These are phyloP conservation scores for Trichophaea hybrida DNA, from an alignment of 2,329 filamentous ascomycete genomes.

Conservation along the genomic window DNA sequence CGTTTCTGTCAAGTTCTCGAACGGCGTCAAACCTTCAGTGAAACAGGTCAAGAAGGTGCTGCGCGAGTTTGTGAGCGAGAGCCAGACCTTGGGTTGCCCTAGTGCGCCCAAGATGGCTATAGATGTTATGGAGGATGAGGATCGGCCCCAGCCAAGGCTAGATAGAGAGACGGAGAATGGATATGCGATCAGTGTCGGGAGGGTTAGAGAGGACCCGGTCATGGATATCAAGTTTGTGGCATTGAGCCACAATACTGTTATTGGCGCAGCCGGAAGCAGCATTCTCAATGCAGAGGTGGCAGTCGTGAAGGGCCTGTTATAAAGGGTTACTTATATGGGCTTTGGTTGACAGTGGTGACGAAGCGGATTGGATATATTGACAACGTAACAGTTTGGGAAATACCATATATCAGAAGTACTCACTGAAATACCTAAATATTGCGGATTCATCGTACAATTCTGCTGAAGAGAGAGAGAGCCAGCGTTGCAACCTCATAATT, in stretches of 20 bases:
- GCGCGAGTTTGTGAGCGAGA: constrained; percentile 67
- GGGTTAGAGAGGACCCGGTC: constrained; percentile 73
- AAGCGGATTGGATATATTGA: too few relatives aligned
- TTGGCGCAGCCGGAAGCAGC: constrained; percentile 89
- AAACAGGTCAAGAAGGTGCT: constrained; percentile 67
- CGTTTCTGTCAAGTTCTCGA: constrained; percentile 67
- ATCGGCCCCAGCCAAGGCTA: constrained; percentile 79
- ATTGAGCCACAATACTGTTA: constrained; percentile 80
- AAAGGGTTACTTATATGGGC: constrained; percentile 22
- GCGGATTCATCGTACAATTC: too few relatives aligned
- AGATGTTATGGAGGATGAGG: constrained; percentile 73
- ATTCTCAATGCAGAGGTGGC: constrained; percentile 91
- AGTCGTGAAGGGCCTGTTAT: constrained; percentile 74
- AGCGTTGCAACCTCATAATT: too few relatives aligned
- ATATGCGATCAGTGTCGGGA: constrained; percentile 81
- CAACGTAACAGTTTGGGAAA: too few relatives aligned
- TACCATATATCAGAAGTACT: too few relatives aligned
- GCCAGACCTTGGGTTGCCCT: constrained; percentile 67
- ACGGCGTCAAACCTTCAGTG: constrained; percentile 46
- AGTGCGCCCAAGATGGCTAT: constrained; percentile 74
- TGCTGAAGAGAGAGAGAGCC: too few relatives aligned
- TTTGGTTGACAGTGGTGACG: too few relatives aligned
- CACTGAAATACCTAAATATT: too few relatives aligned
- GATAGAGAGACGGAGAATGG: constrained; percentile 75
- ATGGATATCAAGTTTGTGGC: constrained; percentile 94